Conservation (phyloP, 2,329 filamentous ascomycete genomes). For the Byssothecium circinans region DNA sequence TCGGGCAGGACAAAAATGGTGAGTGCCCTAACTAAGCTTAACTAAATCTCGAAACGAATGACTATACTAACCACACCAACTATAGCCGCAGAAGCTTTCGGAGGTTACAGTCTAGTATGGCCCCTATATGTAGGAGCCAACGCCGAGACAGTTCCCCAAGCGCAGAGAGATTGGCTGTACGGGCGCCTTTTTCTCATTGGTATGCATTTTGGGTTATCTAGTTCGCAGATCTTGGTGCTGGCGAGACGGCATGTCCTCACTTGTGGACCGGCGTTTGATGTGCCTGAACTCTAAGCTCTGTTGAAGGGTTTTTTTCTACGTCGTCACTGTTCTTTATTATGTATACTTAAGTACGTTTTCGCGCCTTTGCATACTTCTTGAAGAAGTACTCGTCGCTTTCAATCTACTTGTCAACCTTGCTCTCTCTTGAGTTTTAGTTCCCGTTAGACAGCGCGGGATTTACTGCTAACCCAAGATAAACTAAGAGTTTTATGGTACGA, state of each 20-base stretch:
- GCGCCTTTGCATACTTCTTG: too few relatives aligned
- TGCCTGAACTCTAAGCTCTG: too few relatives aligned
- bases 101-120: constrained; percentile 46
- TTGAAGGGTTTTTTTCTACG: too few relatives aligned
- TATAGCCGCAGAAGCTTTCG: constrained; percentile 42
- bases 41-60: background rate
- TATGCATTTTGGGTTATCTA: constrained; percentile 39
- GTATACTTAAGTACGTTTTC: too few relatives aligned
- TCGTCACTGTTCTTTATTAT: too few relatives aligned
- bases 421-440: too few relatives aligned
- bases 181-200: constrained; percentile 42
- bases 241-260: constrained; percentile 40
- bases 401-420: too few relatives aligned
- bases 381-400: too few relatives aligned
- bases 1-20: constrained; percentile 41
- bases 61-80: constrained; percentile 12
- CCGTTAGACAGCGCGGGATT: too few relatives aligned
- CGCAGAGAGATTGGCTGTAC: constrained; percentile 42
- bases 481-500: too few relatives aligned
- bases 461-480: too few relatives aligned
- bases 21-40: constrained; percentile 1
- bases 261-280: constrained; percentile 38
- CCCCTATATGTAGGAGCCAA: constrained; percentile 45
- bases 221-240: constrained; percentile 39
- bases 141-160: constrained; percentile 39